Evolutionary conservation across 768 basidiomycete genomes (phyloP).

Genomic region (Suillus clintonianus): DNA sequence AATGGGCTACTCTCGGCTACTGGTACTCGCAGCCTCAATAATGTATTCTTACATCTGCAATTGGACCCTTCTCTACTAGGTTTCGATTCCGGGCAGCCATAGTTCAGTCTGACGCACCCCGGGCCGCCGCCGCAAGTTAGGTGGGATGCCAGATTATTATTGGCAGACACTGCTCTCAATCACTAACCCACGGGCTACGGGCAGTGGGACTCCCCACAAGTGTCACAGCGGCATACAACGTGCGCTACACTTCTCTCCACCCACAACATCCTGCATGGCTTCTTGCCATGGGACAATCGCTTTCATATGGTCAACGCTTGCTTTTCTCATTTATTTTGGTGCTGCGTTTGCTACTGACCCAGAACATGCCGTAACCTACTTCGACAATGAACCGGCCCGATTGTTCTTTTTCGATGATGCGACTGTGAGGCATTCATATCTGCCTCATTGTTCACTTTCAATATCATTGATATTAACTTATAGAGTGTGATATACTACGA

Average conservation of each 20-base stretch:
- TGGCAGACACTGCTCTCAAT: too few relatives aligned
- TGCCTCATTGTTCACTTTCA: neutral
- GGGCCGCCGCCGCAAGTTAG: too few relatives aligned
- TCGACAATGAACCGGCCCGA: slow-evolving; percentile 71
- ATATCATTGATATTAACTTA: neutral
- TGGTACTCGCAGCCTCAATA: too few relatives aligned
- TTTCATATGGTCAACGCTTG: slow-evolving; percentile 22
- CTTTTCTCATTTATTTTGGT: slow-evolving; percentile 20
- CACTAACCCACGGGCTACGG: neutral
- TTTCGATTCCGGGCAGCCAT: neutral
- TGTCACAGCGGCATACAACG: too few relatives aligned
- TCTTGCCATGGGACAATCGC: slow-evolving; percentile 25
- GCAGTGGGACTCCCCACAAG: neutral
- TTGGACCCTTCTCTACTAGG: too few relatives aligned
- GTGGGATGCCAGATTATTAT: neutral
- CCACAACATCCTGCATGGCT: slow-evolving; percentile 23
- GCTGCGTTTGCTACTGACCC: slow-evolving; percentile 45
- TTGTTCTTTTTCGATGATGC: slow-evolving; percentile 95
- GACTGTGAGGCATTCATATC: slow-evolving; percentile 51
- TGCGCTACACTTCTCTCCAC: neutral
- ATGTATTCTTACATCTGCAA: too few relatives aligned
- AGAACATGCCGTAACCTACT: slow-evolving; percentile 49
- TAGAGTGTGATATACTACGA: slow-evolving; percentile 83
- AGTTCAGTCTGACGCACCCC: neutral
- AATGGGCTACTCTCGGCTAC: too few relatives aligned